Conservation (phyloP, 805 yeast genomes). For the Dipodascus albidus region DNA sequence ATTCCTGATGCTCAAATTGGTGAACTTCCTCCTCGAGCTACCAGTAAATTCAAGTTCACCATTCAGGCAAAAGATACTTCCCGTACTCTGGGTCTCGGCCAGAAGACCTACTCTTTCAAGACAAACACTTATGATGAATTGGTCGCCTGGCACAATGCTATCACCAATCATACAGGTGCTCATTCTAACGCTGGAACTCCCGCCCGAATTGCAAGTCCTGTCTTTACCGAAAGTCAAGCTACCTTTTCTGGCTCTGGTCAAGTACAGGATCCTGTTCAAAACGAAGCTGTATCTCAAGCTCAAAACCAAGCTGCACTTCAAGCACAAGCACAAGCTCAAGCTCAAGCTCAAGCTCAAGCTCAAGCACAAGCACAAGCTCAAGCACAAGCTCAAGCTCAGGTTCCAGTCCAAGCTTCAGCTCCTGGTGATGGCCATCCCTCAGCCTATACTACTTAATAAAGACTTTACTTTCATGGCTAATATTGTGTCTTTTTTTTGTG, state of each 20-base stretch:
- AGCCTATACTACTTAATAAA: background rate
- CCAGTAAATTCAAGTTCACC: conserved; percentile 30
- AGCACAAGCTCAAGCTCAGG: conserved; percentile 9
- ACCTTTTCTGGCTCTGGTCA: background rate
- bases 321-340: background rate
- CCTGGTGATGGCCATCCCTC: background rate
- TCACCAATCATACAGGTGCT: conserved; percentile 6
- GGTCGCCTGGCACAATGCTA: conserved; percentile 35
- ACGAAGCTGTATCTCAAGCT: background rate
- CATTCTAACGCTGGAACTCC: background rate
- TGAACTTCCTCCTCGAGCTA: conserved; percentile 21
- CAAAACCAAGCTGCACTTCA: background rate
- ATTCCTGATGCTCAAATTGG: conserved; percentile 37
- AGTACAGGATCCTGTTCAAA: background rate
- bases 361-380: conserved; percentile 6
- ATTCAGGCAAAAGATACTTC: conserved; percentile 34
- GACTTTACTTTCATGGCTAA: background rate
- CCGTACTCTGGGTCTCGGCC: conserved; percentile 22
- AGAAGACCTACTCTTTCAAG: conserved; percentile 30
- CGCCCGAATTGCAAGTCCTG: background rate
- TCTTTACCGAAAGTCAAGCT: background rate
- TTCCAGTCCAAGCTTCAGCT: background rate
- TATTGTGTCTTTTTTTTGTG: too few relatives aligned
- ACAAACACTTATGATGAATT: conserved; percentile 36
- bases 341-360: conserved; percentile 2